phyloP scores from a whole-genome alignment of 805 yeast species.

The Kodamaea fukazawae region DNA sequence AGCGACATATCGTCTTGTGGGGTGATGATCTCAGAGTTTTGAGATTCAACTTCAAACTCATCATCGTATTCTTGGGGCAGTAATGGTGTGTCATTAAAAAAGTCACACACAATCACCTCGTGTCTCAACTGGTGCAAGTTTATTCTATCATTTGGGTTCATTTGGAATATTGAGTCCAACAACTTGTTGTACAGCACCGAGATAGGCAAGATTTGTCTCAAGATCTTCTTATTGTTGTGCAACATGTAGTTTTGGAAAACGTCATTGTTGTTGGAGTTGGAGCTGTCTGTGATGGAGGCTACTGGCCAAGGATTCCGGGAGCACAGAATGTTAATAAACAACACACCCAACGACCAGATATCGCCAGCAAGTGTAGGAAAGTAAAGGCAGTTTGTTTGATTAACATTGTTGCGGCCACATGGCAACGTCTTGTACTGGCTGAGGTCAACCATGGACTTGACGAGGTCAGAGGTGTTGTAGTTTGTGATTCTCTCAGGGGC shows the following conservation, averaged over 20 bases:
- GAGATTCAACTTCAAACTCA: background rate
- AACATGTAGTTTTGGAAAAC: conserved; percentile 64
- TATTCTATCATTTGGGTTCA: conserved; percentile 51
- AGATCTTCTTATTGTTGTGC: conserved; percentile 44
- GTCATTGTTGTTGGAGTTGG: conserved; percentile 26
- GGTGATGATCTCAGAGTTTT: conserved; percentile 17
- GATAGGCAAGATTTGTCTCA: conserved; percentile 69
- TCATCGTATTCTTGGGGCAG: background rate
- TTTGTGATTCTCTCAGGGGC: conserved; percentile 78
- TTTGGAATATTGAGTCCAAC: conserved; percentile 41
- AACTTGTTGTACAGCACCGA: conserved; percentile 58
- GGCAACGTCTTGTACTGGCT: conserved; percentile 21
- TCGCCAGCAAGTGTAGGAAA: conserved; percentile 78
- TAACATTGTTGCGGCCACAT: conserved; percentile 14
- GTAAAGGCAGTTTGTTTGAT: conserved; percentile 28
- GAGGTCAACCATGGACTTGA: conserved; percentile 29
- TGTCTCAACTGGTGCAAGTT: conserved; percentile 37
- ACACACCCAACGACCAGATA: conserved; percentile 83
- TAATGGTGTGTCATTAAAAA: conserved; percentile 23
- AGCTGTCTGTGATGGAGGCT: conserved; percentile 60
- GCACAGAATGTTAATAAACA: conserved; percentile 75
- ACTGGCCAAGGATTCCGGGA: conserved; percentile 90
- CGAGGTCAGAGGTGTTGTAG: conserved; percentile 31
- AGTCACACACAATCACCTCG: conserved; percentile 33
- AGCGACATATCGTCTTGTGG: conserved; percentile 15